Evolutionary conservation across 768 basidiomycete genomes (phyloP), one percentile per base, ranked within the genome.

Genomic region (Hericium erinaceus): DNA sequence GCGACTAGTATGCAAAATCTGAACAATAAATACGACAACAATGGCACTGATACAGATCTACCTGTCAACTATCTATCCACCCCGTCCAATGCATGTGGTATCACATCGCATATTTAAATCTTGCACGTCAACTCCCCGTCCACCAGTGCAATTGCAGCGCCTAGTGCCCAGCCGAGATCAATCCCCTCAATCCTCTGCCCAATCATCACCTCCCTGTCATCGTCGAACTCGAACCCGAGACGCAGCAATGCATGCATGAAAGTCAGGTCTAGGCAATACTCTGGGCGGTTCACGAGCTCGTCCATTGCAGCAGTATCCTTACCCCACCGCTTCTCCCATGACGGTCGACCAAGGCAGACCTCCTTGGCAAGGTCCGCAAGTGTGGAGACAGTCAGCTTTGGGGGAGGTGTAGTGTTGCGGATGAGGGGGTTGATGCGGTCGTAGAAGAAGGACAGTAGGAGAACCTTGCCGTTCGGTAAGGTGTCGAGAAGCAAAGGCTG

Each of bases 381-480:
- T n/a, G 78, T 78, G 40, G 79, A 74, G 11, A 93, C 64, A 52
- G 64, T 71, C 59, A 56, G 52, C 7, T 22, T 13, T 67, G 72
- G 16, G 18, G 41, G 37, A 46, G 60, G n/a, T 33, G 62, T 52
- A 38, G 67, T 56, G 3, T 65, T 58, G 53, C 72, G 71, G 52
- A 93, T 73, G 58, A 99, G 81, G 0, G 94, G 95, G 26, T 77
- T 72, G 57, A 95, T 78, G 39, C 97, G 89, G 76, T 98, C 97
- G 74, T 93, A 97, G 74, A 98, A 99, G 78, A 98, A 99, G 22
- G 94, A 97, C 1, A 99, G 79, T n/a, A 95, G 82, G 24, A 95
- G 81, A 60, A 95, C 79, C 66, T 85, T 85, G 58, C 95, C 95
- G 9, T 77, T 72, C 1, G 87, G 82, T 81, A 98, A 98, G 10